Base-by-base conservation (phyloP, 1,284 basidiomycete species). In the Heterobasidion parviporum region DNA sequence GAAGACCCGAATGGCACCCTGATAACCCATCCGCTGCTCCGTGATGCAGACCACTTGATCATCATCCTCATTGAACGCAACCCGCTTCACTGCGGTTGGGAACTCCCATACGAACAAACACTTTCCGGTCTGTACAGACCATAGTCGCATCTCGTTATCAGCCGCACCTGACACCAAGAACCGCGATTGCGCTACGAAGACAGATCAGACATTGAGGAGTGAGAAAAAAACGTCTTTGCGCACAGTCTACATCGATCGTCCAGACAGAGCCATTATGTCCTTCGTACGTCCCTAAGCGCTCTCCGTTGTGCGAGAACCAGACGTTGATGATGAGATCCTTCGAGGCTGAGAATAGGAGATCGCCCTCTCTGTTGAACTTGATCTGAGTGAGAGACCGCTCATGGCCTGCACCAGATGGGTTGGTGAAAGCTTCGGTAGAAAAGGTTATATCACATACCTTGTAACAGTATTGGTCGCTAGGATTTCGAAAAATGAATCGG, bases 251-350 rank as follows among this genome's bases (percentile, higher is more conserved):
- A 70, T 97, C 95, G 62, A 97, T 83, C 57, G 92, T 94, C 96
- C 97, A 98, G 38, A 99, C 92, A 2, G 92, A 83, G 63, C 96
- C 96, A 68, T 98, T 98, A 74, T 98, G 88, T 48, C 94, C 97
- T 56, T 94, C 87, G 70, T 98, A 98, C 56, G 97, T 99, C 51
- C 96, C 97, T 65, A 99, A 74, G 58, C 97, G 81, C 77, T 99
- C 96, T 62, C 97, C 97, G 68, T 99, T 99, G 67, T 97, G 93
- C n/a, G 95, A 90, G 74, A 86, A 98, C 94, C 95, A 98, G 52
- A 92, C 94, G 68, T 98, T 98, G 72, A 98, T 92, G 65, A 92
- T 72, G 65, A 89, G 83, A 71, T 99, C 96, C 80, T 99, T 99
- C 66, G 94, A 95, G 67, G 89, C 92, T 33, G 94, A 89, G 74